These are phyloP conservation scores for Styphnolobium japonicum DNA, from an alignment of 306 rosid genomes.

Conservation along the genomic window DNA sequence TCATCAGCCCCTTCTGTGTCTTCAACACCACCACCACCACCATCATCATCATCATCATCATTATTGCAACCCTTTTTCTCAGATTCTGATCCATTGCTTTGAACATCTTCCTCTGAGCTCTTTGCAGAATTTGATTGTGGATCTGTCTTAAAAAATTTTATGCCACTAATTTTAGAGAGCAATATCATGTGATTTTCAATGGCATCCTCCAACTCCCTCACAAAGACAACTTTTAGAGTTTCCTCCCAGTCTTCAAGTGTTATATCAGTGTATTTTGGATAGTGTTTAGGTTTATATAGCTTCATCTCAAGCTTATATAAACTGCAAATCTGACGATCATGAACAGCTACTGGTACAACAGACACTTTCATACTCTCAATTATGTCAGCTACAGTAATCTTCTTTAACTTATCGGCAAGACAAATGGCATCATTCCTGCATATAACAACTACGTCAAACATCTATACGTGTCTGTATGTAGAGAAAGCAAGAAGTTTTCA, in stretches of 20 bases:
- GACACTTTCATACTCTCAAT: constrained; percentile 68
- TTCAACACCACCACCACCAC: constrained; percentile 36
- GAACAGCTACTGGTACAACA: constrained; percentile 49
- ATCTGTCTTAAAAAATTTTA: constrained; percentile 38
- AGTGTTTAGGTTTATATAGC: constrained; percentile 63
- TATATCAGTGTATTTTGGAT: constrained; percentile 52
- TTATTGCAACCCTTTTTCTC: constrained; percentile 29
- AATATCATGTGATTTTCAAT: constrained; percentile 56
- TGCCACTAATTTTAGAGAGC: constrained; percentile 76
- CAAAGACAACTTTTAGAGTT: constrained; percentile 52
- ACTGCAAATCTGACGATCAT: constrained; percentile 45
- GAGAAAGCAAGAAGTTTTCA: not conserved
- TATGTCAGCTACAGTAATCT: constrained; percentile 83
- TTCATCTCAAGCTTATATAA: constrained; percentile 76
- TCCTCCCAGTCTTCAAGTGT: constrained; percentile 61
- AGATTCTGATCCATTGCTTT: constrained; percentile 29
- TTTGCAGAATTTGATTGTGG: constrained; percentile 30
- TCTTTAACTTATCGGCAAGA: constrained; percentile 75
- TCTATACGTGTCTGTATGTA: not conserved
- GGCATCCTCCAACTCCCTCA: constrained; percentile 77
- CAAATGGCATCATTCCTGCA: constrained; percentile 66
- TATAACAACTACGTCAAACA: constrained; percentile 22
- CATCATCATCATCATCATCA: constrained; percentile 36
- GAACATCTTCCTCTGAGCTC: constrained; percentile 43
- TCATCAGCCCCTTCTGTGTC: constrained; percentile 66